A percentile compares a stretch with the other conserved stretches of the same genome.
Conservation (phyloP, 345 rosid species). For the Euphorbia peplus region DNA sequence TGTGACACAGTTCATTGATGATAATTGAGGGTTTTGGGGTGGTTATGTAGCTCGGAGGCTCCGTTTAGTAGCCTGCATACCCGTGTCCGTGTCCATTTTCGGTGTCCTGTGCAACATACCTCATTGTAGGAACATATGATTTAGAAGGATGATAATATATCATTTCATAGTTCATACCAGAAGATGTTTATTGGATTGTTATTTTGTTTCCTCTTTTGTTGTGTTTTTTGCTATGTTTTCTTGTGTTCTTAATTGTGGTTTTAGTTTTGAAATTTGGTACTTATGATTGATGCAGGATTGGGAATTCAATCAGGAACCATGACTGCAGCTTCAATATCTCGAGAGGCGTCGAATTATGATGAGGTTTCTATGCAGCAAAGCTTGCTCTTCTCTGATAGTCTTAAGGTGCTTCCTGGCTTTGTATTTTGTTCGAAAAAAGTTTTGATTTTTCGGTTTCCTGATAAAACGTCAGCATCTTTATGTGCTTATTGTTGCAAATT, state of each 20-base stretch:
- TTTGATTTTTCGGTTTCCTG: not conserved
- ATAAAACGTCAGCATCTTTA: not conserved
- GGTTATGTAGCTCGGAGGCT: too few species aligned
- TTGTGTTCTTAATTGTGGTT: not conserved
- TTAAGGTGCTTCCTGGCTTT: constrained; percentile 52
- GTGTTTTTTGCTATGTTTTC: not conserved
- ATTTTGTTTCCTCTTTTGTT: constrained; percentile 3
- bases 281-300: constrained; percentile 24
- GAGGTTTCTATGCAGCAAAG: constrained; percentile 83
- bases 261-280: constrained; percentile 21
- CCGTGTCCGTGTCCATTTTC: too few species aligned
- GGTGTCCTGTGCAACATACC: too few species aligned
- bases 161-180: not conserved
- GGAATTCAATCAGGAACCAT: constrained; percentile 31
- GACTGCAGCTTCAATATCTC: constrained; percentile 62
- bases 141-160: too few species aligned
- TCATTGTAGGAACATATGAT: too few species aligned
- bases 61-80: too few species aligned
- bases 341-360: constrained; percentile 65
- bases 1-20: not conserved
- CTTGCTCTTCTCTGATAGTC: constrained; percentile 79
- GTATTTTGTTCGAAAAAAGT: not conserved
- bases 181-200: not conserved
- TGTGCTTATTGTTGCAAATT: not conserved
- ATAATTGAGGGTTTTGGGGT: not conserved